Conservation (phyloP, 2,329 filamentous ascomycete species). For the Coniella vitis region DNA sequence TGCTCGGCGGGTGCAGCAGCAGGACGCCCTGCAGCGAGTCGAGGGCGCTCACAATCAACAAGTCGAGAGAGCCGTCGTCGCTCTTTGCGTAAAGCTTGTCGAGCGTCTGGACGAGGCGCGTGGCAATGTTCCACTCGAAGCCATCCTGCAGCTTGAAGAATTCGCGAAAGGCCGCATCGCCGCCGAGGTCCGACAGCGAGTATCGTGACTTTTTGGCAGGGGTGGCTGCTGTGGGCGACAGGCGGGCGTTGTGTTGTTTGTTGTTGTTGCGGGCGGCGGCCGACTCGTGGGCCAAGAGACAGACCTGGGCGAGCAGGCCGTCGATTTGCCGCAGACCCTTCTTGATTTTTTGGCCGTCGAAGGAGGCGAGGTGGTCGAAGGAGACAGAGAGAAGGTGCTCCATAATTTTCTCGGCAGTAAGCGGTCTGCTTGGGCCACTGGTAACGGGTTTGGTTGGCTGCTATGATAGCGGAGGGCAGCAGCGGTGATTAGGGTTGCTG, state of each 20-base stretch:
- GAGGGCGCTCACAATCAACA: constrained; percentile 80
- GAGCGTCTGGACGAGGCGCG: constrained; percentile 76
- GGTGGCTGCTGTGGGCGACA: background rate
- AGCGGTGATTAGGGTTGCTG: background rate
- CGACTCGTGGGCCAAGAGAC: constrained; percentile 52
- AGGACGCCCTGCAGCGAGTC: constrained; percentile 84
- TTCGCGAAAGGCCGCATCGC: constrained; percentile 85
- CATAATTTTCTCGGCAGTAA: constrained; percentile 46
- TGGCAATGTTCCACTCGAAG: constrained; percentile 95
- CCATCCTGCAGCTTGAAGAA: constrained; percentile 96
- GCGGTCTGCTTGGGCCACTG: background rate
- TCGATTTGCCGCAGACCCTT: constrained; percentile 94
- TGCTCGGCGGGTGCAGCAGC: constrained; percentile 83
- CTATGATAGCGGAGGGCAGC: background rate
- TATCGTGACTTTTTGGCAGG: background rate
- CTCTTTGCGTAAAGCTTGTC: constrained; percentile 80
- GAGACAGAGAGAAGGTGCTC: constrained; percentile 86
- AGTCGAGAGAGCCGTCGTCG: constrained; percentile 75
- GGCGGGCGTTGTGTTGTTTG: too few species aligned
- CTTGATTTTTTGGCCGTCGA: constrained; percentile 80
- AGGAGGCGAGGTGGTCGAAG: constrained; percentile 94
- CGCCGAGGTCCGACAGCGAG: constrained; percentile 57
- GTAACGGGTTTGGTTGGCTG: background rate
- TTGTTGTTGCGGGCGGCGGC: constrained; percentile 19
- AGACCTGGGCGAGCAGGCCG: constrained; percentile 89